Evolutionary conservation across 345 rosid species (phyloP).

Genomic region (Raphanus sativus): DNA sequence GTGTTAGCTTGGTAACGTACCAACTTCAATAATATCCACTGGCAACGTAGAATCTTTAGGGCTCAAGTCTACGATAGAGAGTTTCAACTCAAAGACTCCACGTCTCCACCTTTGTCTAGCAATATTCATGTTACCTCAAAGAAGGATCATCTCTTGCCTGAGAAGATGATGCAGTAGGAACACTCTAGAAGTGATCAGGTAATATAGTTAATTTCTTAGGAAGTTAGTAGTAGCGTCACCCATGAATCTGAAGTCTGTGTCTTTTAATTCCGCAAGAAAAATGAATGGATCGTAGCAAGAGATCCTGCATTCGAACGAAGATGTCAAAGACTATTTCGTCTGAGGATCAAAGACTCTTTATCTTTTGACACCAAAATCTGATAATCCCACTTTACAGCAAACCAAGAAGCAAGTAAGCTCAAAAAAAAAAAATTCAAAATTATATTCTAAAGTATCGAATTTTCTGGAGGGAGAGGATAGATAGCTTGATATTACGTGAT

Average conservation of each 20-base stretch:
- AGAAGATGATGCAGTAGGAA: conserved; percentile 11
- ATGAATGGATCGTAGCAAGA: background rate
- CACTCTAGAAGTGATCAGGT: conserved; percentile 66
- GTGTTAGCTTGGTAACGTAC: conserved; percentile 62
- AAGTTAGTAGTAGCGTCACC: conserved; percentile 62
- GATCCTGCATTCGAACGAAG: conserved; percentile 5
- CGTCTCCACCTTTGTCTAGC: too few relatives aligned
- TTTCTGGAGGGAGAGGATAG: too few relatives aligned
- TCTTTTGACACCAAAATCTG: background rate
- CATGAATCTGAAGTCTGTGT: conserved; percentile 50
- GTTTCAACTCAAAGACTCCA: background rate
- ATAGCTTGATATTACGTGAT: background rate
- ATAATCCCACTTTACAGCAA: background rate
- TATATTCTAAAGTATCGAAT: too few relatives aligned
- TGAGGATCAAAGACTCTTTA: background rate
- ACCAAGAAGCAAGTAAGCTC: background rate
- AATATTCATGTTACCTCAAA: too few relatives aligned
- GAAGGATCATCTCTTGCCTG: too few relatives aligned
- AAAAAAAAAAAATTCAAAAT: too few relatives aligned
- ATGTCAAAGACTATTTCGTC: too few relatives aligned
- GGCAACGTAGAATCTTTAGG: conserved; percentile 89
- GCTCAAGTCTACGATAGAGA: conserved; percentile 64
- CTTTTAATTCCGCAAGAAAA: conserved; percentile 2
- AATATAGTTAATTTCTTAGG: conserved; percentile 61
- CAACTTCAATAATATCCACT: conserved; percentile 76